phyloP scores from a whole-genome alignment of 2,329 filamentous ascomycete species.

The Colletotrichum liriopes region DNA sequence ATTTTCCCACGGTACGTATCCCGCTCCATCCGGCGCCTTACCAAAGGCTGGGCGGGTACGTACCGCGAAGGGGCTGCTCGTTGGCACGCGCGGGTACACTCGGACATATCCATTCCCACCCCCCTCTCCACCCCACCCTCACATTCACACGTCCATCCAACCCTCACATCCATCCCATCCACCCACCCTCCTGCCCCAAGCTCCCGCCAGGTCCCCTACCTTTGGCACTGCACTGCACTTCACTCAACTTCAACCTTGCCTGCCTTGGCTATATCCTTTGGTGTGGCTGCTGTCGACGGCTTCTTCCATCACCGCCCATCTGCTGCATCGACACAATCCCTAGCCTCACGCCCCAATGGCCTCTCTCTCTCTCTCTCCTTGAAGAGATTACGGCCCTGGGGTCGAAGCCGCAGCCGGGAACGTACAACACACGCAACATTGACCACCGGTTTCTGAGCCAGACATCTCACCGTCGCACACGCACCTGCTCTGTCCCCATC shows the following conservation, averaged over 20 bases:
- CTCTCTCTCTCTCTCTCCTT: not conserved
- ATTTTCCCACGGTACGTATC: conserved; percentile 2
- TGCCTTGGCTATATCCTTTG: not conserved
- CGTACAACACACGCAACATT: conserved; percentile 12
- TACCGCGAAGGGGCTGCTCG: not conserved
- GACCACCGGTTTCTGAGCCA: not conserved
- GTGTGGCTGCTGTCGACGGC: not conserved
- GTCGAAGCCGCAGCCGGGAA: conserved; percentile 25
- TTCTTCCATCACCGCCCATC: not conserved
- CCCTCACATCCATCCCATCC: not conserved
- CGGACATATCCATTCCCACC: no score
- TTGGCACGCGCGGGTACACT: not conserved
- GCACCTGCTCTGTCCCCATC: not conserved
- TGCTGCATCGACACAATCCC: not conserved
- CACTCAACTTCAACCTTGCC: conserved; percentile 3
- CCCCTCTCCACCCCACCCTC: not conserved
- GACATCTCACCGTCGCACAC: conserved; percentile 4
- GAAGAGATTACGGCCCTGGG: not conserved
- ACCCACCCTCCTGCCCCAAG: conserved; percentile 22
- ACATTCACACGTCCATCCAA: not conserved
- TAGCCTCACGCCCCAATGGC: conserved; percentile 14
- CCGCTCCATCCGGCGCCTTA: not conserved
- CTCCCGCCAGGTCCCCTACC: conserved; percentile 20
- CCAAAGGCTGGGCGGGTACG: not conserved
- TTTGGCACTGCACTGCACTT: not conserved